phyloP scores from a whole-genome alignment of 805 yeast species.

The Metschnikowia noctiluminum region DNA sequence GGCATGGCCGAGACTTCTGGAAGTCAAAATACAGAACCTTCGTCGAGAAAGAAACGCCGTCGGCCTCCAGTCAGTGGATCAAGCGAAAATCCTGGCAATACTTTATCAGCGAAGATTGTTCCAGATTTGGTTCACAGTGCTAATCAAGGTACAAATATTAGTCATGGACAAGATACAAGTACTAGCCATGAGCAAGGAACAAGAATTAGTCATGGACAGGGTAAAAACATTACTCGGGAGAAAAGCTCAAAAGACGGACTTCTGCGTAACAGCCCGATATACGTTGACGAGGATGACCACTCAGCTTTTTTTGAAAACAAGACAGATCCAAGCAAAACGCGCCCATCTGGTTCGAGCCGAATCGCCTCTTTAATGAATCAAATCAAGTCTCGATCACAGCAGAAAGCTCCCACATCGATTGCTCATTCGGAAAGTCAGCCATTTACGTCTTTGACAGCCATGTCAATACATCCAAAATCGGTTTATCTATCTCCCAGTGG shows the following conservation, averaged over 20 bases:
- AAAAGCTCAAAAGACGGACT: neutral
- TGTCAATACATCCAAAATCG: no score
- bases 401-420: neutral
- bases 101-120: no score
- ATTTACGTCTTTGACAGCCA: no score
- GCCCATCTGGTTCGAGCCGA: conserved; percentile 7
- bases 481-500: no score
- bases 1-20: neutral
- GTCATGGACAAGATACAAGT: no score
- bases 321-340: neutral
- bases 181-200: no score
- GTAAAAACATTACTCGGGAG: neutral
- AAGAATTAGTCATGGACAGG: no score
- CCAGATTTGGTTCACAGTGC: no score
- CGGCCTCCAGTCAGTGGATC: neutral
- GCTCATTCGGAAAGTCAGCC: no score
- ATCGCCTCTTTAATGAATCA: conserved; percentile 24
- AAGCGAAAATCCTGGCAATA: no score
- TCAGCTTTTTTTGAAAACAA: no score
- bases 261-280: neutral
- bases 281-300: neutral
- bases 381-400: conserved; percentile 10
- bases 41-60: neutral
- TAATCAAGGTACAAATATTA: no score
- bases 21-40: neutral